Evolutionary conservation across 1,139 yeast genomes (phyloP).

Genomic region (Magnusiomyces sp.): DNA sequence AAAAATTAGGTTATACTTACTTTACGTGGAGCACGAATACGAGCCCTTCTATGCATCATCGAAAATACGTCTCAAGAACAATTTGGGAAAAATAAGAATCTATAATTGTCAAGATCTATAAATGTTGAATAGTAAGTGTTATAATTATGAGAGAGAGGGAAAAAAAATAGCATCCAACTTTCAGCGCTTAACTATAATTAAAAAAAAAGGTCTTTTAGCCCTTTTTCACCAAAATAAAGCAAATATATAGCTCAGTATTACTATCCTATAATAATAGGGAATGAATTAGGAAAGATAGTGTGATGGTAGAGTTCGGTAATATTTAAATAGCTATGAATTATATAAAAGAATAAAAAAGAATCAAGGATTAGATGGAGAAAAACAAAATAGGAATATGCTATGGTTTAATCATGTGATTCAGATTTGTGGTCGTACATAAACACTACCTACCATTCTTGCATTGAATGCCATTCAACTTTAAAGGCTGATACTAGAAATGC

Average conservation of each 20-base stretch:
- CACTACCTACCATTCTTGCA: not conserved
- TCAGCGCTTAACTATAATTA: not conserved
- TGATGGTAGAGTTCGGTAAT: too few species aligned
- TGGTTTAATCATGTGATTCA: not conserved
- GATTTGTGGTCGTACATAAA: slow-evolving; percentile 2
- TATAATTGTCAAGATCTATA: not conserved
- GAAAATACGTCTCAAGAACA: not conserved
- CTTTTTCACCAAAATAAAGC: not conserved
- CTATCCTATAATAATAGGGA: too few species aligned
- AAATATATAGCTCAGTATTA: too few species aligned
- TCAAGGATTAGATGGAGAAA: too few species aligned
- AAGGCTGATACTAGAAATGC: slow-evolving; percentile 5
- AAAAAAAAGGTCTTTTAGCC: not conserved
- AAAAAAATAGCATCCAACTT: not conserved
- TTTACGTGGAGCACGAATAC: slow-evolving; percentile 68
- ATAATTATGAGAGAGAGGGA: not conserved
- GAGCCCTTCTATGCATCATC: slow-evolving; percentile 37
- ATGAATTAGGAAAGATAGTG: too few species aligned
- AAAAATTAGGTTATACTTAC: slow-evolving; percentile 22
- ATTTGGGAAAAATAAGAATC: not conserved
- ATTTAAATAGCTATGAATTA: too few species aligned
- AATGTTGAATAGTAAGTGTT: not conserved
- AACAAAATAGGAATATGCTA: not conserved
- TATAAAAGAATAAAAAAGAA: too few species aligned
- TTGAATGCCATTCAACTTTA: too few species aligned